Base-by-base conservation (phyloP, 106 monocot genomes). In the Dendrobium catenatum region DNA sequence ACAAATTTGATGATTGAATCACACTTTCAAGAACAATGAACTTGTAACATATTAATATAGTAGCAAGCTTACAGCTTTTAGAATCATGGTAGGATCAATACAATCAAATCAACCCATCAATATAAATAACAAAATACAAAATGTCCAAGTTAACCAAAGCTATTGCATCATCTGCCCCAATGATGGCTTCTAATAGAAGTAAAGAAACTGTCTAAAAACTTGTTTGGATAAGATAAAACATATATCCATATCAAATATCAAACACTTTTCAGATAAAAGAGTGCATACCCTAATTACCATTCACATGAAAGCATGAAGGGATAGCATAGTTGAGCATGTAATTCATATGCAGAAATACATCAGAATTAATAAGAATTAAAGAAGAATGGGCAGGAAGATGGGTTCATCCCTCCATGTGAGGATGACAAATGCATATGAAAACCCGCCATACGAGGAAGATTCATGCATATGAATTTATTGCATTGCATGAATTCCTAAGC, bases 101-200 rank as follows among this genome's bases (percentile, higher is more conserved):
- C 24, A 66, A 66, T 66, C 64, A 66, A 66, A 66, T 15, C 64
- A 66, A 66, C 64, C 64, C 64, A 66, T 22, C 18, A 66, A 66
- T 66, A 66, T 5, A 66, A 66, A 66, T 22, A 66, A 66, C 26
- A 27, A 26, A 66, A 26, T 8, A 66, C 24, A n/a, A 24, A 26
- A 64, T n/a, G 24, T 64, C 64, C 5, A 2, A 10, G 13, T 64
- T 5, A n/a, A 9, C 37, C 37, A 3, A 37, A 37, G 37, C 37
- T 37, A 37, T 3, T 37, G 37, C 37, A 37, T 37, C 37, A 37
- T 37, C 37, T 37, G 37, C 37, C 37, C 37, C 2, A 37, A 37
- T 37, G 37, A 37, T 37, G 2, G 37, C 37, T 8, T 5, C 64
- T 22, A 8, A n/a, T 22, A 64, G n/a, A 66, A 9, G n/a, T 3